Conservation (phyloP, 208 protist genomes). For the Strigomonas culicis region DNA sequence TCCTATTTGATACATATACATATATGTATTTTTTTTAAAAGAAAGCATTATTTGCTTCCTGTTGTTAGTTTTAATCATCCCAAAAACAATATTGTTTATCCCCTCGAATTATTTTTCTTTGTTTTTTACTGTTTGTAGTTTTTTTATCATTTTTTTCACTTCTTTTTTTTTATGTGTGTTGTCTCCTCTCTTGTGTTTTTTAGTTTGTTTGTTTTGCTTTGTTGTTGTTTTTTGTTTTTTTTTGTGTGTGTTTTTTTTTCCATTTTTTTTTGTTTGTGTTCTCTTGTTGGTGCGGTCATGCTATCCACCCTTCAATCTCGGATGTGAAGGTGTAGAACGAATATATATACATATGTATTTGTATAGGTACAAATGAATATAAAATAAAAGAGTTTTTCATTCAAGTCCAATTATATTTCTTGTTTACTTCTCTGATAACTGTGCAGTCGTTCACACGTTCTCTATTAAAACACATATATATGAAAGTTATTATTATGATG, state of each 20-base stretch:
- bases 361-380: neutral
- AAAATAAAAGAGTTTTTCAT: neutral
- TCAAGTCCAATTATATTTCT: neutral
- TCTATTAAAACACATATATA: neutral
- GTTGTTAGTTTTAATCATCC: too few species aligned
- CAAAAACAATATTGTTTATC: too few species aligned
- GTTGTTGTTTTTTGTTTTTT: neutral
- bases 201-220: neutral
- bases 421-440: neutral
- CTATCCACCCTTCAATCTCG: neutral
- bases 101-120: too few species aligned
- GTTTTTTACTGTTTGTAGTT: slow-evolving; percentile 12
- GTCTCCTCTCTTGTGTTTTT: slow-evolving; percentile 11
- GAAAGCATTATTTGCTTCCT: neutral
- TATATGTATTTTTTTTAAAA: slow-evolving; percentile 11
- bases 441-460: too few species aligned
- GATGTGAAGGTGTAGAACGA: neutral
- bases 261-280: neutral
- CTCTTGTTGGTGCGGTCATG: neutral
- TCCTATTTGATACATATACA: slow-evolving; percentile 7
- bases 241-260: neutral
- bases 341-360: neutral
- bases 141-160: slow-evolving; percentile 8
- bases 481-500: neutral
- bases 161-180: slow-evolving; percentile 1